A percentile compares a stretch with the other conserved stretches of the same genome.
These are phyloP conservation scores for Xylogone sp. DNA, from an alignment of 2,329 filamentous ascomycete genomes.

Conservation along the genomic window DNA sequence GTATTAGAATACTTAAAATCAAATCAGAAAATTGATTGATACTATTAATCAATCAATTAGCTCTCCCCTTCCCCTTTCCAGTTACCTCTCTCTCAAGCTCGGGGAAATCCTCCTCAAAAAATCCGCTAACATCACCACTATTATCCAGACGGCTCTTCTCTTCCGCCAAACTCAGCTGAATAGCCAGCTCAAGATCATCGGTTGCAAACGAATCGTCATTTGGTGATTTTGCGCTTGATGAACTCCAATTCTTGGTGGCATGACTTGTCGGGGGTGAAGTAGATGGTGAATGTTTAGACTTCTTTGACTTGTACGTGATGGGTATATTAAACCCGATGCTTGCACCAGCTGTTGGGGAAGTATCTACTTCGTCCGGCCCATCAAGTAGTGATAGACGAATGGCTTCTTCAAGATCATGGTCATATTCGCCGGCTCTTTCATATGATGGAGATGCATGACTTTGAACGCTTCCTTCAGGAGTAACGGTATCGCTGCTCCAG, in stretches of 20 bases:
- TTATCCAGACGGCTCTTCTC: conserved; percentile 34
- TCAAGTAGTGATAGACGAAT: conserved; percentile 60
- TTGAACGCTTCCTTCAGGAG: conserved; percentile 50
- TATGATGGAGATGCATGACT: conserved; percentile 27
- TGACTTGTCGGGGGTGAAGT: conserved; percentile 34
- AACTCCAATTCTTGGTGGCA: conserved; percentile 12
- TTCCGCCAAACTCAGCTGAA: conserved; percentile 57
- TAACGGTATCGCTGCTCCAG: conserved; percentile 41
- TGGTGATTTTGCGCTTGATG: conserved; percentile 1
- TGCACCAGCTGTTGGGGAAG: conserved; percentile 42
- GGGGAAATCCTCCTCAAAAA: conserved; percentile 36
- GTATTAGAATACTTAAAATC: no score
- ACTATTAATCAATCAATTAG: conserved; percentile 1
- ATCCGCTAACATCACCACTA: conserved; percentile 13
- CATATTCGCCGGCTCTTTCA: conserved; percentile 40
- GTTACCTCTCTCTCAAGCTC: conserved; percentile 25
- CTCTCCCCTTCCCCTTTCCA: conserved; percentile 39
- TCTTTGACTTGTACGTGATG: conserved; percentile 43
- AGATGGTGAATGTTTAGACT: conserved; percentile 34
- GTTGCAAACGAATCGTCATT: conserved; percentile 22
- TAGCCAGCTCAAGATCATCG: conserved; percentile 56
- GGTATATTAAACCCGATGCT: conserved; percentile 48
- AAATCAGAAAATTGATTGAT: no score
- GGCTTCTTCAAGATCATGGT: conserved; percentile 61
- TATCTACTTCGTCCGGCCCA: conserved; percentile 42